Base-by-base conservation (phyloP, 768 basidiomycete genomes). In the Phallus indusiatus region DNA sequence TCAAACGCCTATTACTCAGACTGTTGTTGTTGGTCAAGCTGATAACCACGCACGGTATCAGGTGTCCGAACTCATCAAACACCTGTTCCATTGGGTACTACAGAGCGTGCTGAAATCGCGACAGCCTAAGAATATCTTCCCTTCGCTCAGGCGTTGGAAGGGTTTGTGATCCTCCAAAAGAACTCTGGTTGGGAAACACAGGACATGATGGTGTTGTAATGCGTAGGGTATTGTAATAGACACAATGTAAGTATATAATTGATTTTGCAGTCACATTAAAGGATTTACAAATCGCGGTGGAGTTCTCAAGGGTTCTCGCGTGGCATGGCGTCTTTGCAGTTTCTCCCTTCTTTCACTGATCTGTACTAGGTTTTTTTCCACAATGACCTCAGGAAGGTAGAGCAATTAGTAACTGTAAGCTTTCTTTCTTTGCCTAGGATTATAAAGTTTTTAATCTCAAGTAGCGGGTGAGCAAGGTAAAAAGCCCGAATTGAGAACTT, bases 1-100 rank as follows among this genome's bases (percentile, higher is more conserved):
- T 21, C 12, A 28, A 20, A 11, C 48, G 48, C 17, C 50, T 65
- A 33, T 55, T 35, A 54, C 33, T 16, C 71, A 95, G 83, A 95
- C 96, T 5, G 87, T 98, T 64, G 92, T 96, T 53, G 90, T 99
- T 53, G 96, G 95, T 16, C 90, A 97, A 73, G 96, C 96, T 0
- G 96, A 95, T 47, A 98, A 71, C 91, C 96, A 62, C 80, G 92
- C 61, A 94, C 93, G 53, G 95, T 96, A 64, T 93, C 91, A 22
- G 93, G 93, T 42, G 98, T 99, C 90, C 95, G 97, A 73, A 99
- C 96, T 16, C 94, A 98, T 73, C 84, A 90, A 68, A 93, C 96
- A 49, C 96, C 95, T 1, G 96, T 99, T 54, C 87, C 96, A 53
- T 73, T 99, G 62, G 95, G 90, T 5, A 94, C 93, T 61, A 93